Percentiles rank a stretch among this genome's conserved stretches.
These are phyloP conservation scores for Aspergillus diversus DNA, from an alignment of 495 filamentous ascomycete genomes.

Conservation along the genomic window DNA sequence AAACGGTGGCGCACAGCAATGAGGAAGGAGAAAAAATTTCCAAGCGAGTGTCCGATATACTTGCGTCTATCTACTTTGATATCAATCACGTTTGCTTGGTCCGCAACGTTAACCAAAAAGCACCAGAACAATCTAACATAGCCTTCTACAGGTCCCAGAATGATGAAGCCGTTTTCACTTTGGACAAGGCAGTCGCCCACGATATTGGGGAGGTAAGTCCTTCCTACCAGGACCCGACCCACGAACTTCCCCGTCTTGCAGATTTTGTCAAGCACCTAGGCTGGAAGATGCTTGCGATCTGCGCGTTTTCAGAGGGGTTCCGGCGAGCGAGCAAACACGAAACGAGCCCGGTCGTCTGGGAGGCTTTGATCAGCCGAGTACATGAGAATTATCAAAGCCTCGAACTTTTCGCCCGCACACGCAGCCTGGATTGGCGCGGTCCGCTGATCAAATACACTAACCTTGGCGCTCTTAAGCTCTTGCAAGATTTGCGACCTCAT, in stretches of 20 bases:
- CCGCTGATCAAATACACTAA: slow-evolving; percentile 22
- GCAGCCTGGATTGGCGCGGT: slow-evolving; percentile 36
- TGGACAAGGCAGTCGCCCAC: slow-evolving; percentile 3
- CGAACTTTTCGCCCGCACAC: slow-evolving; percentile 34
- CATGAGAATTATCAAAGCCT: slow-evolving; percentile 30
- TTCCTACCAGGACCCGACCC: background rate
- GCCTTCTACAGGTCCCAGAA: slow-evolving; percentile 8
- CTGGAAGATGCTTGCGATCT: slow-evolving; percentile 43
- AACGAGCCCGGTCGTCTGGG: slow-evolving; percentile 22
- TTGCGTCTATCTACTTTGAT: slow-evolving; percentile 29
- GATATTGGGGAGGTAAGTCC: background rate
- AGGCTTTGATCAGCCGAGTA: slow-evolving; percentile 24
- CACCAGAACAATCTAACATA: background rate
- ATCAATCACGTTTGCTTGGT: slow-evolving; percentile 20
- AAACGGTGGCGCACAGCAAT: background rate
- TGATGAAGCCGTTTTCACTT: background rate
- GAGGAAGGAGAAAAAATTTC: background rate
- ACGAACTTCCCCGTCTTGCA: slow-evolving; percentile 1
- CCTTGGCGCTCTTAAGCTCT: slow-evolving; percentile 12
- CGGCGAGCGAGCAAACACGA: slow-evolving; percentile 20
- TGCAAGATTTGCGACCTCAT: background rate
- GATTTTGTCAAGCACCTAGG: slow-evolving; percentile 21
- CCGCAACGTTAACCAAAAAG: background rate
- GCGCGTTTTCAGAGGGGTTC: slow-evolving; percentile 37
- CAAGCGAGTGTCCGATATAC: slow-evolving; percentile 7